Percentiles rank a stretch among this genome's conserved stretches.
Evolutionary conservation across 2,329 filamentous ascomycete genomes (phyloP).

Genomic region (Cercospora sp.): DNA sequence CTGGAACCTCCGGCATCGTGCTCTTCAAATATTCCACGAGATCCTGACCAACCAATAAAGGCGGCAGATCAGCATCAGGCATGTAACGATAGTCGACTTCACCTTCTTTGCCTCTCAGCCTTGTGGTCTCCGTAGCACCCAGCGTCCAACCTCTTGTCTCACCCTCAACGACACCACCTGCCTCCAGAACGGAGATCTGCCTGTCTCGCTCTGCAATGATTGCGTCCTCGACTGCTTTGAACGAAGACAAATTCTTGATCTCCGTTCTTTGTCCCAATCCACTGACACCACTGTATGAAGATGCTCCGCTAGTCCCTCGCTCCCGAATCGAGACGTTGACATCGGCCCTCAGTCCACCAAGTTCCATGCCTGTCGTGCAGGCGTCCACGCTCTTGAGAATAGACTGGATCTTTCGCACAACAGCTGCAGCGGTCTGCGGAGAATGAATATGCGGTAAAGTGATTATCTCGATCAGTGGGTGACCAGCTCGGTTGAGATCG

Average conservation of each 20-base stretch:
- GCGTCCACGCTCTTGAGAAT: slow-evolving; percentile 78
- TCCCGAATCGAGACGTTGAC: slow-evolving; percentile 87
- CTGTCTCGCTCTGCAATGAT: slow-evolving; percentile 87
- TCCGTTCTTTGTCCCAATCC: slow-evolving; percentile 85
- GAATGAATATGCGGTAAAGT: slow-evolving; percentile 85
- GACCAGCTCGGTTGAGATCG: slow-evolving; percentile 90
- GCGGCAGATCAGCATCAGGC: slow-evolving; percentile 88
- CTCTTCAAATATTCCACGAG: slow-evolving; percentile 64
- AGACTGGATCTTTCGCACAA: slow-evolving; percentile 84
- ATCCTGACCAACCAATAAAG: slow-evolving; percentile 71
- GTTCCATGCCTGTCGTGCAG: slow-evolving; percentile 89
- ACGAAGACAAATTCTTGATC: slow-evolving; percentile 94
- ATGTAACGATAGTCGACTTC: slow-evolving; percentile 98
- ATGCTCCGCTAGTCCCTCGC: slow-evolving; percentile 44
- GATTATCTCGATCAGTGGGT: slow-evolving; percentile 93
- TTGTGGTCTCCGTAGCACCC: slow-evolving; percentile 75
- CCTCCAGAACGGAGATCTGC: slow-evolving; percentile 77
- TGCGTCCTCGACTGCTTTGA: slow-evolving; percentile 93
- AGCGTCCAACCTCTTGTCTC: slow-evolving; percentile 94
- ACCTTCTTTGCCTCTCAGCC: slow-evolving; percentile 87
- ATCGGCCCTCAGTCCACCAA: slow-evolving; percentile 85
- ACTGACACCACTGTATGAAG: slow-evolving; percentile 58
- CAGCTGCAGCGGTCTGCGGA: slow-evolving; percentile 80
- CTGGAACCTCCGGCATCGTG: slow-evolving; percentile 70
- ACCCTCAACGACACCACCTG: slow-evolving; percentile 71